Evolutionary conservation across 805 yeast species (phyloP), one percentile per base, ranked within the genome.

Genomic region (Candida xiaguanensis): DNA sequence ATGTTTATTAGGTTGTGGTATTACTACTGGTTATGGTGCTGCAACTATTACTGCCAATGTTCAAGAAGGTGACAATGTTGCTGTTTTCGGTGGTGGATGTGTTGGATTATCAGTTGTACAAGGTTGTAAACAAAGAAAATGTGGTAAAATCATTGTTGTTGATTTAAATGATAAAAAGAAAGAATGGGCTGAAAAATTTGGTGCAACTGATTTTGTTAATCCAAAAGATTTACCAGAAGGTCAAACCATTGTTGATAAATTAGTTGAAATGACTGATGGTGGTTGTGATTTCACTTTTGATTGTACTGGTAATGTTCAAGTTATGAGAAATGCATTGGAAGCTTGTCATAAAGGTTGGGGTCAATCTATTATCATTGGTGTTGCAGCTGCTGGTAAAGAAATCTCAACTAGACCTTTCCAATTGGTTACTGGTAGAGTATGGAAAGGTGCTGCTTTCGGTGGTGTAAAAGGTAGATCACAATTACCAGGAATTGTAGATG

Each of bases 271-370:
- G 78, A 89, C 98, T 41, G 98, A 93, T 56, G 99, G 99, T 53
- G 99, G 99, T 39, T 77, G 88, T 48, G 99, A 93, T 55, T 88
- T 63, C 70, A 90, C 99, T 22, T 93, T 93, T 58, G 99, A 93
- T 73, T 90, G 98, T 73, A 93, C 99, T 38, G 99, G 99, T 70
- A 93, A 91, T 59, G 90, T 82, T 46, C 65, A 77, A 33, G 98
- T 93, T 36, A 93, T 93, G 99, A 82, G 98, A 71, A 74, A 80
- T 58, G 99, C 99, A 20, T 75, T 93, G 50, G 98, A 93, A 74
- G 86, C 95, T 16, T 89, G 96, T 64, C 98, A 93, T 73, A 91
- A 90, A 69, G 99, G 99, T 49, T 93, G 99, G 97, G 99, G 99
- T 67, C 80, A 82, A 59, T 88, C 96, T 16, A 77, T 91, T 52